Evolutionary conservation across 208 protist genomes (phyloP), one percentile per base, ranked within the genome.

Genomic region (Wallacemonas rigidus): DNA sequence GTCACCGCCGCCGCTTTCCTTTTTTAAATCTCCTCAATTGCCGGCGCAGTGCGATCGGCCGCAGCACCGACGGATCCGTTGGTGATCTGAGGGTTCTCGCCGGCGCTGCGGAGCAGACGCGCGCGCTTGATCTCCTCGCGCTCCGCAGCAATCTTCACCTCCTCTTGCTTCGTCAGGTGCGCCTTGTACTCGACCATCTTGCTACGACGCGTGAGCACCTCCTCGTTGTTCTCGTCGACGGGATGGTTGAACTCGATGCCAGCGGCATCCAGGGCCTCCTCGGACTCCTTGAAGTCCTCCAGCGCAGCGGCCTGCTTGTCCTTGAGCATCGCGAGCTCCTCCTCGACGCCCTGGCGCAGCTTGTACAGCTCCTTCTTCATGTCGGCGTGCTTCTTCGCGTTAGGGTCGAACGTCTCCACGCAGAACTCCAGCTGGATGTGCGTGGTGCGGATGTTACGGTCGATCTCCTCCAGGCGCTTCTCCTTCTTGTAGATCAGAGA

Each of bases 171-270:
- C 60, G 88, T 68, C 57, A 93, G 72, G 75, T 91, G 83, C 11
- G 88, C 82, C 56, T 78, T 79, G 86, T 94, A 94, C 79, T 92
- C 86, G 55, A 94, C 85, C 77, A 94, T 94, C 82, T 94, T 92
- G 77, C 82, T 89, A 73, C 89, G 86, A 43, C 89, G 83, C 54
- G 84, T 84, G 48, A 92, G 79, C 51, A 88, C 76, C 45, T 79
- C 82, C 62, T 92, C 87, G 63, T 92, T 80, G 74, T 80, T 79
- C 75, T 86, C 81, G 55, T 86, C 77, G 58, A 69, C 80, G 26
- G 83, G 78, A 60, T 88, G 83, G 64, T 77, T 74, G 64, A 86
- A 85, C 43, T 80, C 75, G 47, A 82, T 79, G 58, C 76, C 79
- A 12, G 87, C 87, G 64, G 83, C 80, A 67, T 74, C 76, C 75